Evolutionary conservation across 2,329 filamentous ascomycete genomes (phyloP), one percentile per base, ranked within the genome.

Genomic region (Aspergillus brunneoviolaceus): DNA sequence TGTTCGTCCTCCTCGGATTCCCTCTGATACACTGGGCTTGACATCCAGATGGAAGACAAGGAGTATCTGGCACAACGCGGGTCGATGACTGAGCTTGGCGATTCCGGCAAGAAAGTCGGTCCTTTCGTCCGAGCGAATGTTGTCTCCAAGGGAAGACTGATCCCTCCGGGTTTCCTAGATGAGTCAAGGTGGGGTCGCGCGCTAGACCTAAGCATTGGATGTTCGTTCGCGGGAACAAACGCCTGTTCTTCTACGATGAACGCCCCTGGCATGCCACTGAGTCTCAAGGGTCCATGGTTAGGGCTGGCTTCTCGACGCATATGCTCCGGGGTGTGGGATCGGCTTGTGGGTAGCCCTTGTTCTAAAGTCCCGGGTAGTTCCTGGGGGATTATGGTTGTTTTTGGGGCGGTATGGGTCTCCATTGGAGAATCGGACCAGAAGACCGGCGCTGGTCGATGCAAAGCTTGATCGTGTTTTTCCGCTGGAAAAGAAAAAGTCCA

Each of bases 331-430:
- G 69, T 71, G n/a, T 53, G 58, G 16, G 66, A 73, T 50, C 65
- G 61, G 49, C 65, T 71, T 42, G 59, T 57, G 2, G 69, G 69
- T 2, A 71, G 61, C 16, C 69, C 69, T 60, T 71, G 69, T 49
- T 70, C 69, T 16, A 71, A 55, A n/a, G 62, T 70, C 10, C 63
- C 62, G 7, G 68, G 69, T 4, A 71, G 61, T 52, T 71, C 69
- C 31, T 64, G 64, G 10, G 62, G 63, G 12, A 35, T 27, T 3
- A 33, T n/a, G 11, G n/a, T 14, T 55, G 42, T 29, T 11, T 11
- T 55, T 10, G 52, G 39, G 23, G 39, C 19, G 14, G 25, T 4
- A 11, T 55, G 23, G 7, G 16, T 14, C 19, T 48, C 39, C 3
- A 33, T 12, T 25, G 23, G 39, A 25, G 39, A 11, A 16, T 27